Conservation (phyloP, 2,329 filamentous ascomycete species). For the Fusarium xyrophilum region DNA sequence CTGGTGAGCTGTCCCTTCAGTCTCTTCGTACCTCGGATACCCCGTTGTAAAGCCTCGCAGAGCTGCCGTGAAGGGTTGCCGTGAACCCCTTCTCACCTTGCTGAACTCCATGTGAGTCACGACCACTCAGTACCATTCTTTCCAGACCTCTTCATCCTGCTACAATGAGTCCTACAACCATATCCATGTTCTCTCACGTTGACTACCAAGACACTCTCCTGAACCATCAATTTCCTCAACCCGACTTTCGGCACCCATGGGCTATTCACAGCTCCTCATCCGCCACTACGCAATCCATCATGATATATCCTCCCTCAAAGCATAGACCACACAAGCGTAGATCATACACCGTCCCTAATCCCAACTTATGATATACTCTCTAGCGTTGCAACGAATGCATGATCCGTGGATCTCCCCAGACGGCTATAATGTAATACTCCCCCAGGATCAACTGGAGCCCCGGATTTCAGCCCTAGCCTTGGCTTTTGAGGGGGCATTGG, state of each 20-base stretch:
- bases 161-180: accelerated
- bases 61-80: not conserved
- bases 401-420: constrained; percentile 2
- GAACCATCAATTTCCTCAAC: accelerated
- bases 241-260: not conserved
- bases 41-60: not conserved
- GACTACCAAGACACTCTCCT: not conserved
- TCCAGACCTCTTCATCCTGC: not conserved
- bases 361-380: constrained; percentile 2
- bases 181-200: not conserved
- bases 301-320: not conserved
- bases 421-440: not conserved
- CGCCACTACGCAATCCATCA: not conserved
- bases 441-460: constrained; percentile 3
- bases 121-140: accelerated
- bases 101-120: not conserved
- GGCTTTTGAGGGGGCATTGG: not conserved
- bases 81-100: not conserved
- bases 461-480: not conserved
- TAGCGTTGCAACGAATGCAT: not conserved
- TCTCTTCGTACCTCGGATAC: not conserved
- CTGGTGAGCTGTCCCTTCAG: accelerated
- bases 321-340: not conserved
- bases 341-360: not conserved
- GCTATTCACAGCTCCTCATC: accelerated